These are phyloP conservation scores for Wickerhamiella australiensis DNA, from an alignment of 805 yeast species.

Conservation along the genomic window DNA sequence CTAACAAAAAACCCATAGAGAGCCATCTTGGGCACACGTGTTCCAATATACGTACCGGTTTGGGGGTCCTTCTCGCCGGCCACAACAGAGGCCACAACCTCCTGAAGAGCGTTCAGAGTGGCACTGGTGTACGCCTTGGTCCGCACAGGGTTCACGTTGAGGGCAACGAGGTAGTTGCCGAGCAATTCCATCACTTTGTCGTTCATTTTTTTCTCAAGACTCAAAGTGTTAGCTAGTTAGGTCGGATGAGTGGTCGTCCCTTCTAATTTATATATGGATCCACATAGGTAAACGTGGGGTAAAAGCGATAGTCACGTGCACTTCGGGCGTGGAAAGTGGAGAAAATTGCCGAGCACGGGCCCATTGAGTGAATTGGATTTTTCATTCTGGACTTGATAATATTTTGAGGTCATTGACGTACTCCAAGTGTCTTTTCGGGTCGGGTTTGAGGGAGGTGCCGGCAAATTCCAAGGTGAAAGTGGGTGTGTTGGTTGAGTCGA, in stretches of 20 bases:
- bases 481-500: too few species aligned
- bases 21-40: constrained; percentile 31
- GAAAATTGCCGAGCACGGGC: neutral
- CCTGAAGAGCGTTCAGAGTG: constrained; percentile 28
- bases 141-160: constrained; percentile 26
- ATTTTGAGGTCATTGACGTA: neutral
- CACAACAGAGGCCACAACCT: constrained; percentile 27
- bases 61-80: constrained; percentile 31
- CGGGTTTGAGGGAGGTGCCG: too few species aligned
- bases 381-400: neutral
- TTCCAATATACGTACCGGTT: constrained; percentile 26
- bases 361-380: too few species aligned
- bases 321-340: neutral
- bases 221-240: neutral
- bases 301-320: neutral
- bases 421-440: too few species aligned
- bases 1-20: constrained; percentile 29
- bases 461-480: too few species aligned
- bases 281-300: neutral
- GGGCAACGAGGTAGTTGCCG: constrained; percentile 22
- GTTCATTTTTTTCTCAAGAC: constrained; percentile 10
- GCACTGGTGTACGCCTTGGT: constrained; percentile 31
- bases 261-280: neutral
- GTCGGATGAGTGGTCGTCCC: neutral
- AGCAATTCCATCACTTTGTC: constrained; percentile 14